Percentiles rank a stretch among this genome's conserved stretches.
Evolutionary conservation across 1,284 basidiomycete genomes (phyloP).

Genomic region (Malassezia pachydermatis): DNA sequence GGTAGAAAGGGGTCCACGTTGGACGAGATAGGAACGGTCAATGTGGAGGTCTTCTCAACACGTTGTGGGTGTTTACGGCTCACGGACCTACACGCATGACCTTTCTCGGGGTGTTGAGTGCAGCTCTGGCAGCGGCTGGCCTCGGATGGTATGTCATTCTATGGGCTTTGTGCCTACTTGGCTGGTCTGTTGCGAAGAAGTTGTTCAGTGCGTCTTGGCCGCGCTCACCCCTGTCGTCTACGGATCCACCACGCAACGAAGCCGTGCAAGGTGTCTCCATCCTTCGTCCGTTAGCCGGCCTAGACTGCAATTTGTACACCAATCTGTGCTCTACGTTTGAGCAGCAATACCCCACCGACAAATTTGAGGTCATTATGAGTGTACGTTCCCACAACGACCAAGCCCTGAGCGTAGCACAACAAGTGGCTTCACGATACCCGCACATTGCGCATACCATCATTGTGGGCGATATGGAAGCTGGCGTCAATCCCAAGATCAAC

Average conservation of each 20-base stretch:
- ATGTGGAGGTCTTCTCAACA: too few species aligned
- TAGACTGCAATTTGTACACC: conserved; percentile 40
- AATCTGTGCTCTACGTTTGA: conserved; percentile 42
- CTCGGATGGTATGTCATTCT: conserved; percentile 60
- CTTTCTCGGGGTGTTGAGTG: neutral
- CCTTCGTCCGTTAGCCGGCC: conserved; percentile 40
- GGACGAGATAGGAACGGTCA: too few species aligned
- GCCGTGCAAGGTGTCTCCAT: conserved; percentile 35
- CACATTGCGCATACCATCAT: conserved; percentile 30
- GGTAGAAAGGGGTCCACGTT: too few species aligned
- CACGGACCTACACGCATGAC: conserved; percentile 22
- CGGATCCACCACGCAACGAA: conserved; percentile 53
- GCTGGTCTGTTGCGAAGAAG: conserved; percentile 53
- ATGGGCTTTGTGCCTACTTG: conserved; percentile 66
- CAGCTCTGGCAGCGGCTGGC: conserved; percentile 4
- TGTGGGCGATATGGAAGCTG: conserved; percentile 53
- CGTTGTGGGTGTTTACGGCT: neutral
- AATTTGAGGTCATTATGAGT: conserved; percentile 40
- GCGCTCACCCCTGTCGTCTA: conserved; percentile 19
- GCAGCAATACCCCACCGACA: conserved; percentile 35
- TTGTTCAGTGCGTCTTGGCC: conserved; percentile 17
- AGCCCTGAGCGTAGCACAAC: conserved; percentile 32
- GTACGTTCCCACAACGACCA: conserved; percentile 35
- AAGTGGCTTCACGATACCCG: conserved; percentile 34
- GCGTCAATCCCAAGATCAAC: conserved; percentile 95